These are phyloP conservation scores for Aspergillus nidulans DNA, from an alignment of 495 filamentous ascomycete genomes.

Conservation along the genomic window DNA sequence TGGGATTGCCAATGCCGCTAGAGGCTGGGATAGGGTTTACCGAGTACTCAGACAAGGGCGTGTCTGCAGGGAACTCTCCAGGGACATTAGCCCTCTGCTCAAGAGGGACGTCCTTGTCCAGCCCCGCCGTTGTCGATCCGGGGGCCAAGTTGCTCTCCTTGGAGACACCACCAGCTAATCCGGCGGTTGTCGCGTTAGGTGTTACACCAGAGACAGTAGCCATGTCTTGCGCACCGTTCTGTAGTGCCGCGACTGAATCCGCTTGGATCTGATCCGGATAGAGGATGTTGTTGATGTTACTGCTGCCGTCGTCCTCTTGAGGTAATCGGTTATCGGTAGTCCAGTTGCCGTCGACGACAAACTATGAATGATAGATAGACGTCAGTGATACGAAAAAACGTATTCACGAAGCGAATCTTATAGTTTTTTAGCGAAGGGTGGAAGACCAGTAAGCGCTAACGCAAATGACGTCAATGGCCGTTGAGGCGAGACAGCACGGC, in stretches of 20 bases:
- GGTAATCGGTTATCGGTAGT: conserved; percentile 70
- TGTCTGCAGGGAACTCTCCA: conserved; percentile 34
- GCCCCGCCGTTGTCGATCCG: conserved; percentile 58
- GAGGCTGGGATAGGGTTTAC: conserved; percentile 71
- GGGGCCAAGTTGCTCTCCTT: conserved; percentile 55
- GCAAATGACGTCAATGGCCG: conserved; percentile 33
- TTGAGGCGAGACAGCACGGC: conserved; percentile 12
- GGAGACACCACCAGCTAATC: conserved; percentile 63
- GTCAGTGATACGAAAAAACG: conserved; percentile 14
- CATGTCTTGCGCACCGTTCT: conserved; percentile 33
- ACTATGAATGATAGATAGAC: conserved; percentile 46
- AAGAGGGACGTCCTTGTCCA: conserved; percentile 60
- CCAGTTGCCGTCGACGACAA: conserved; percentile 90
- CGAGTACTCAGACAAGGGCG: conserved; percentile 47
- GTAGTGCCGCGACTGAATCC: conserved; percentile 31
- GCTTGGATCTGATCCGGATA: conserved; percentile 63
- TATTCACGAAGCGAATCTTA: conserved; percentile 18
- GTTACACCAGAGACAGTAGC: conserved; percentile 60
- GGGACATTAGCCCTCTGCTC: conserved; percentile 56
- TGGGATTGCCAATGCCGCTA: conserved; percentile 71
- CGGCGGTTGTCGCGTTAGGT: conserved; percentile 70
- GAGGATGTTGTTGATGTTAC: conserved; percentile 88
- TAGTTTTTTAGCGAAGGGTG: conserved; percentile 13
- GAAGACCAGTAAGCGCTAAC: conserved; percentile 5
- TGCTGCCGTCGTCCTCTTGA: conserved; percentile 69